These are phyloP conservation scores for Paraleonurus japonicus DNA, from an alignment of 257 asterid genomes.

Conservation along the genomic window DNA sequence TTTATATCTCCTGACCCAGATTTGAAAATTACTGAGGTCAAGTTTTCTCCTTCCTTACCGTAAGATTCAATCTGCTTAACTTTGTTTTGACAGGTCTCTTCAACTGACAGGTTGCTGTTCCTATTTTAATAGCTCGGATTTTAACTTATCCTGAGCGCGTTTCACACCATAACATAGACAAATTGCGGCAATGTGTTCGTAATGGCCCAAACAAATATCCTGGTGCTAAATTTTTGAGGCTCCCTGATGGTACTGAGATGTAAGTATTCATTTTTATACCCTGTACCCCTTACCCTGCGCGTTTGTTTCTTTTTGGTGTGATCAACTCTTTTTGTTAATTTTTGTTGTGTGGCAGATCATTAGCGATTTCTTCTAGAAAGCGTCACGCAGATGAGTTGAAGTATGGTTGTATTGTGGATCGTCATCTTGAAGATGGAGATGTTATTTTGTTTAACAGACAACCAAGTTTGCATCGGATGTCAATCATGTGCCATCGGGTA, in stretches of 20 bases:
- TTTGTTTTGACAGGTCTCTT: constrained; percentile 19
- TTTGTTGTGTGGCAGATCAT: constrained; percentile 50
- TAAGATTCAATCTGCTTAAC: constrained; percentile 6
- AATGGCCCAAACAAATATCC: constrained; percentile 93
- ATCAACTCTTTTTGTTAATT: not conserved
- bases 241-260: constrained; percentile 81
- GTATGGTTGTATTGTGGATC: constrained; percentile 75
- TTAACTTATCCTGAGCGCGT: constrained; percentile 93
- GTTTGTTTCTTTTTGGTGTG: not conserved
- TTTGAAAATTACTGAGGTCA: constrained; percentile 82
- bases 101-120: constrained; percentile 74
- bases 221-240: constrained; percentile 77
- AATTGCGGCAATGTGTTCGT: constrained; percentile 86
- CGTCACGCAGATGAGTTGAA: constrained; percentile 77
- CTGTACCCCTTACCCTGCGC: too few species aligned
- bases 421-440: constrained; percentile 96
- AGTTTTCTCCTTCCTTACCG: constrained; percentile 19
- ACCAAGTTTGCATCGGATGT: constrained; percentile 97
- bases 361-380: constrained; percentile 52
- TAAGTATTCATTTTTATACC: constrained; percentile 32
- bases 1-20: constrained; percentile 97
- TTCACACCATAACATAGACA: constrained; percentile 87
- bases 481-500: constrained; percentile 95
- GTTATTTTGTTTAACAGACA: constrained; percentile 82
- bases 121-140: constrained; percentile 80